Evolutionary conservation across 768 basidiomycete genomes (phyloP), one percentile per base, ranked within the genome.

Genomic region (Termitomyces sp.): DNA sequence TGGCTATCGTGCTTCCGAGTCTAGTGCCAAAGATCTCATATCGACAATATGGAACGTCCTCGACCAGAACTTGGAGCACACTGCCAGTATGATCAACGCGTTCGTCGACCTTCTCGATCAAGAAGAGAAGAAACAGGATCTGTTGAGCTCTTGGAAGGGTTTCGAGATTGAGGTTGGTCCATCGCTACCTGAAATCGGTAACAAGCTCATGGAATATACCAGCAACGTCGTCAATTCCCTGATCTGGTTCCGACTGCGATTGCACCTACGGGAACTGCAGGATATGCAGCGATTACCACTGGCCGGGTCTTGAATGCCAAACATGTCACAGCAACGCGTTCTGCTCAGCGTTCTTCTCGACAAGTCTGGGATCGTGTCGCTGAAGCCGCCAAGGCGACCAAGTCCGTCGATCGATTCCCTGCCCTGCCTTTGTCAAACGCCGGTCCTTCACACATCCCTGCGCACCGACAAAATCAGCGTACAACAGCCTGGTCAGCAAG

Each of bases 141-240:
- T 98, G 1, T 73, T 95, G 52, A 66, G 76, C 0, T 88, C 91
- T 0, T 91, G 95, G 88, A 91, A 89, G 50, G 85, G 85, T 1
- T 94, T 95, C 71, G 86, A 87, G 56, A 77, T 91, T 30, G 91
- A 96, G 82, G 91, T 93, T 58, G 14, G 64, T 62, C 67, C 39
- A 53, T n/a, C 33, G 8, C 34, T 37, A 47, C 3, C 43, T 62
- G 2, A 6, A 13, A 56, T 36, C 10, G 42, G 27, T 13, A 30
- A 54, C 20, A n/a, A 48, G 16, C 22, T 43, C 39, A 16, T 64
- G 26, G 7, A 37, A 37, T 27, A 13, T 24, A 56, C 30, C 60
- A 94, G 90, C 89, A 91, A 85, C 88, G 86, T 20, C 84, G 85
- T 68, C 86, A 93, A 63, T 93, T 94, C 74, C 93, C 94, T 0